Evolutionary conservation across 2,329 filamentous ascomycete species (phyloP).

Genomic region (Talaromyces piceae): DNA sequence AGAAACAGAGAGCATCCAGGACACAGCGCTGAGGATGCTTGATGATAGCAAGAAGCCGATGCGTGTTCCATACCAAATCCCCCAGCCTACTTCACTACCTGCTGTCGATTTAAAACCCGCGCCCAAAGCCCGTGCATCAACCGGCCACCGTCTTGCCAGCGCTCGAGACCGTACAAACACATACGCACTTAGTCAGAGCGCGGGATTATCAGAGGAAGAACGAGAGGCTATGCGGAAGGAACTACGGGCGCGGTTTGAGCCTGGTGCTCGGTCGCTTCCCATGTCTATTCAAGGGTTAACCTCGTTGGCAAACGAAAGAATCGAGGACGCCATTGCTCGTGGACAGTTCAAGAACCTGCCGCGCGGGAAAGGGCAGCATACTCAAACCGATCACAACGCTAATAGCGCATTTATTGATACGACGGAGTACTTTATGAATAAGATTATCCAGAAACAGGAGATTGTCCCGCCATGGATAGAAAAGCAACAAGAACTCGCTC

Average conservation of each 20-base stretch:
- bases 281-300: conserved; percentile 70
- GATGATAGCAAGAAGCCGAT: conserved; percentile 55
- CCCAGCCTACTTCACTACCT: conserved; percentile 30
- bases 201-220: conserved; percentile 61
- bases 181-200: conserved; percentile 48
- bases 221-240: conserved; percentile 63
- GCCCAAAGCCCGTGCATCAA: conserved; percentile 35
- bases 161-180: conserved; percentile 52
- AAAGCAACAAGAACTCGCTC: conserved; percentile 85
- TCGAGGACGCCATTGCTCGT: conserved; percentile 86
- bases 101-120: conserved; percentile 40
- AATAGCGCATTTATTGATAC: conserved; percentile 89
- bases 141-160: conserved; percentile 47
- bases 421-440: conserved; percentile 97
- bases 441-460: conserved; percentile 94
- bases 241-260: conserved; percentile 72
- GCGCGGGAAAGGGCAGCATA: conserved; percentile 63
- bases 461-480: conserved; percentile 98
- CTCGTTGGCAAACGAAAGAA: conserved; percentile 80
- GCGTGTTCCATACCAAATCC: conserved; percentile 36
- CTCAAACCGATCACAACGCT: conserved; percentile 68
- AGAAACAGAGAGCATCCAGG: conserved; percentile 65
- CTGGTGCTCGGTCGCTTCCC: conserved; percentile 64
- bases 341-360: conserved; percentile 84
- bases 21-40: conserved; percentile 75